Evolutionary conservation across 1,284 basidiomycete genomes (phyloP), one percentile per base, ranked within the genome.

Genomic region (Chalciporus sp.): DNA sequence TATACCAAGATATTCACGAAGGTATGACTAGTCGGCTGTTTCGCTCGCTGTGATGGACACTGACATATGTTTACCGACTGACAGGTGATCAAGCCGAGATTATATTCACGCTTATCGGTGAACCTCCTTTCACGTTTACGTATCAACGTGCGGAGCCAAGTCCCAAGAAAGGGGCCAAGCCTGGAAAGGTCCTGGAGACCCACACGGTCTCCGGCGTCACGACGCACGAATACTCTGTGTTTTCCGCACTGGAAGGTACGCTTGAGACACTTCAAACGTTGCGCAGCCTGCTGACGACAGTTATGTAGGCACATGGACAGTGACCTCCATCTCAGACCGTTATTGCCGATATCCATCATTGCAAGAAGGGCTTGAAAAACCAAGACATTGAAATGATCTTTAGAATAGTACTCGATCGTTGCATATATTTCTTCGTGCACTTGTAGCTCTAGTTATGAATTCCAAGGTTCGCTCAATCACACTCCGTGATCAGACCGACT

Each of bases 71-170:
- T n/a, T 64, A 20, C 61, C 37, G 16, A 17, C 46, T 47, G 49
- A 31, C 63, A 89, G 90, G 91, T 57, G 91, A 94, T 69, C 90
- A 95, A 76, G 94, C 95, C 9, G 93, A 96, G 69, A 95, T 97
- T 58, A 78, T 92, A 43, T 97, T 99, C 73, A 85, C 83, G 10
- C 83, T 99, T 56, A 79, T 86, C 43, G 96, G 96, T 51, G 90
- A 92, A 62, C 90, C 96, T 35, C 96, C 96, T 0, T 99, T 97
- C 74, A 90, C 94, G 1, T 98, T 99, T 73, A 94, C 92, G 0
- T 95, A 94, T 69, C 92, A 94, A 69, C 82, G 93, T 43, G 82
- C 90, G 2, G 90, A 92, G 70, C 76, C 83, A 26, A 81, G 73
- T 63, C 67, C 74, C 8, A 83, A 79, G 73, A 89, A 86, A 68